These are phyloP conservation scores for Boletus fagicola DNA, from an alignment of 768 basidiomycete genomes.

Conservation along the genomic window DNA sequence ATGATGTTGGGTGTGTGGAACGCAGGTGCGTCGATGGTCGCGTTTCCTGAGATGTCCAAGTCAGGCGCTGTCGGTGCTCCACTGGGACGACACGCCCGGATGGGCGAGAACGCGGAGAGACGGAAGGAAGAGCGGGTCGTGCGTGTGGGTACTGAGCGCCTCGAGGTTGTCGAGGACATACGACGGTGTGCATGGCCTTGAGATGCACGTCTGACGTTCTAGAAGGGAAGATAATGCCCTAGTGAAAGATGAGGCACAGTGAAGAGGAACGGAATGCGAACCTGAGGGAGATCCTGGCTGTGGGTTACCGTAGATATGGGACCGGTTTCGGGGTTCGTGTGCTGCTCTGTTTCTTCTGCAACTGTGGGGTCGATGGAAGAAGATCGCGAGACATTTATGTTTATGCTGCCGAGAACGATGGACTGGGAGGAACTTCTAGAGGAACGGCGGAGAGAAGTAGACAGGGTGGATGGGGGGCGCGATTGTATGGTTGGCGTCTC, in stretches of 20 bases:
- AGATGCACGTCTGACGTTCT: slow-evolving; percentile 24
- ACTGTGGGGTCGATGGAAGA: slow-evolving; percentile 16
- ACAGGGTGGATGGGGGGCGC: slow-evolving; percentile 11
- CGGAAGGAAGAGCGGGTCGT: slow-evolving; percentile 20
- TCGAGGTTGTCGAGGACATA: slow-evolving; percentile 22
- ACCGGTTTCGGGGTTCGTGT: slow-evolving; percentile 6
- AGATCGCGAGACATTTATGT: slow-evolving; percentile 25
- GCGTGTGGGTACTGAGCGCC: slow-evolving; percentile 12
- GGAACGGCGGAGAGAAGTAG: slow-evolving; percentile 25
- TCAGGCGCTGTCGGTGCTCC: background rate
- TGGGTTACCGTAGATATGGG: slow-evolving; percentile 17
- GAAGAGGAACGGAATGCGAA: slow-evolving; percentile 6
- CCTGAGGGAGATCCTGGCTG: slow-evolving; percentile 33
- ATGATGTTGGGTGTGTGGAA: slow-evolving; percentile 15
- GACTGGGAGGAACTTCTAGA: slow-evolving; percentile 24
- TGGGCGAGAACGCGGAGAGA: slow-evolving; percentile 23
- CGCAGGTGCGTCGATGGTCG: background rate
- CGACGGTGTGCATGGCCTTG: slow-evolving; percentile 21
- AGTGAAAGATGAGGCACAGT: background rate
- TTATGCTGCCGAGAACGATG: slow-evolving; percentile 26
- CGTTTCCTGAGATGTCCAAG: slow-evolving; percentile 1
- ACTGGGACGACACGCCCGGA: background rate
- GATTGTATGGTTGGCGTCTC: slow-evolving; percentile 23
- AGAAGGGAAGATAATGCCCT: background rate
- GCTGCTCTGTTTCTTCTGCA: slow-evolving; percentile 14